Base-by-base conservation (phyloP, 345 rosid species). In the Populus euphratica region DNA sequence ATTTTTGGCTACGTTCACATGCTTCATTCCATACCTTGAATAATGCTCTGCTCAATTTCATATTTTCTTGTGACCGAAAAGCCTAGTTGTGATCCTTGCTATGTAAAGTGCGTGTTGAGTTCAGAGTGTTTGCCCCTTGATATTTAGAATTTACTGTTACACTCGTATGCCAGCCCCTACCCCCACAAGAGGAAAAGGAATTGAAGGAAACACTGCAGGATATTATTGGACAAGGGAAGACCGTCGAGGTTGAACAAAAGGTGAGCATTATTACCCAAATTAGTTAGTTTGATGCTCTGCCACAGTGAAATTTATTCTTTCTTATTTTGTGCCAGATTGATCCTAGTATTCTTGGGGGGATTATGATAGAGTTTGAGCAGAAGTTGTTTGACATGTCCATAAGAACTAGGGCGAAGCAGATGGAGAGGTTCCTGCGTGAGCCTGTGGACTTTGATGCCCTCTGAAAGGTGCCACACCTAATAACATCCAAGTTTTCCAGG, bases 301-400 rank as follows among this genome's bases (percentile, higher is more conserved):
- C 9, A 31, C 54, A 5, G 18, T 65, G 25, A 50, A 44, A 68
- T 43, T 35, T 13, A n/a, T 63, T 39, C 50, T 77, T 69, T 77
- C 1, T 39, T 73, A 7, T 67, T 66, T 18, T 27, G 25, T 76
- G 68, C 72, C 90, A 96, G 99, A 90, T 96, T 79, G 96, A 96
- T 85, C 91, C 96, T 1, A 96, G 89, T 63, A 93, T 96, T 83
- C 93, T 90, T 38, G 98, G 99, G 67, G 99, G 99, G 68, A 83
- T 96, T 7, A 85, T 93, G 47, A 92, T 96, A 31, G 94, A 96
- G 89, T 96, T 92, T 33, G 83, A 70, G n/a, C 91, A 85, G 76
- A 92, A 96, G 95, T 94, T 96, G 82, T 86, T 96, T 81, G 99
- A 96, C 86, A 88, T 93, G 99, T 96, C 98, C 69, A 96, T 96